Base-by-base conservation (phyloP, 2,329 filamentous ascomycete genomes). In the Fusarium luffae region DNA sequence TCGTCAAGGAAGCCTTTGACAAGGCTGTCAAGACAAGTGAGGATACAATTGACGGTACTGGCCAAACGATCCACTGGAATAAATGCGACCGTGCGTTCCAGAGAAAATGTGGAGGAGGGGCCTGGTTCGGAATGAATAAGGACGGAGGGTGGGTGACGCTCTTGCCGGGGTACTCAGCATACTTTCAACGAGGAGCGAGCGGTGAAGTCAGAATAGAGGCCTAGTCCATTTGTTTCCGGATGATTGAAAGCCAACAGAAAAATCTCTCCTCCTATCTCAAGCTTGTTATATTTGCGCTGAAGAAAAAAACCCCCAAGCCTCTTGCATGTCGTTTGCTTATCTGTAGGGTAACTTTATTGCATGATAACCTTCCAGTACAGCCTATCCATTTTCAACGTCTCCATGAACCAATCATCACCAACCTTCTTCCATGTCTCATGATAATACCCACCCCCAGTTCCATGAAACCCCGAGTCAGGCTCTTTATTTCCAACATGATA, bases 361-460 rank as follows among this genome's bases (percentile, higher is more conserved):
- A 5, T 19, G 5, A 56, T 5, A 4, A 68, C 4, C 47, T 65
- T 71, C 65, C 67, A 70, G 19, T 67, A 71, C 3, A 69, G 10
- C 5, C 69, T 63, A 2, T 71, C 58, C 66, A 71, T 69, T 7
- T 23, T 63, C 44, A 69, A 13, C 1, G 28, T 59, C 11, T 47
- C 21, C 58, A 71, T 67, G 0, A 71, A 69, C 69, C 58, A 71
- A 7, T 71, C 68, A 7, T 52, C 48, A 0, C 63, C 65, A 7
- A 59, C 50, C 5, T 62, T 71, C 41, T 9, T 67, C 65, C 66
- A 71, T 0, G 37, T 63, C 25, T 71, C 69, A 4, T 71, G 21
- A 40, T 71, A 71, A 27, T 71, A 63, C 0, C 69, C 66, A 0
- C 69, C 65, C 0, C 69, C 65, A 0, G 58, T 69, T 2, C 65